Conservation (phyloP, 352 stramenopile genomes). For the Phytophthora hybrid region DNA sequence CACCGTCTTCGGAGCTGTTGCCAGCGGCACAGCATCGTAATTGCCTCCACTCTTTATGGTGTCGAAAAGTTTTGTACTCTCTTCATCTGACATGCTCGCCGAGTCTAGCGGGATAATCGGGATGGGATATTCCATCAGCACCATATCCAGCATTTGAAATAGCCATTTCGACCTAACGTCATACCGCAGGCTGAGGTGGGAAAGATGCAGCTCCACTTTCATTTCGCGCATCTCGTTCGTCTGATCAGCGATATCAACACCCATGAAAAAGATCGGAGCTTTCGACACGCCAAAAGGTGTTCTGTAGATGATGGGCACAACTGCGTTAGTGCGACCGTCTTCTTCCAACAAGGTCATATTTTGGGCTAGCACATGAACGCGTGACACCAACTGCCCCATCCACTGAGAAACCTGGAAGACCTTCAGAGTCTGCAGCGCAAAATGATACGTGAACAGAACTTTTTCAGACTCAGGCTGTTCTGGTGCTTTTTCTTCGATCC, state of each 20-base stretch:
- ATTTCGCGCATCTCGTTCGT: slow-evolving; percentile 91
- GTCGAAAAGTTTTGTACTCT: slow-evolving; percentile 56
- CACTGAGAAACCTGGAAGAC: slow-evolving; percentile 91
- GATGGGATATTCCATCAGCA: slow-evolving; percentile 83
- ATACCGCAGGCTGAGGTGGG: slow-evolving; percentile 84
- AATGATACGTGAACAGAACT: slow-evolving; percentile 73
- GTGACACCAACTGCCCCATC: slow-evolving; percentile 84
- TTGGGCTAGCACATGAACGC: slow-evolving; percentile 73
- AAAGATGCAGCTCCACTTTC: slow-evolving; percentile 88
- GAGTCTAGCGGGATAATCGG: slow-evolving; percentile 89
- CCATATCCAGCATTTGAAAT: slow-evolving; percentile 75
- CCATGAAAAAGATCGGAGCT: slow-evolving; percentile 81
- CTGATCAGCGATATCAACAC: slow-evolving; percentile 81
- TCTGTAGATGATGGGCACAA: slow-evolving; percentile 81
- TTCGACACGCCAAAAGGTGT: slow-evolving; percentile 82
- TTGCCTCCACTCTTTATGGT: slow-evolving; percentile 34
- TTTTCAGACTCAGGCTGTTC: slow-evolving; percentile 23
- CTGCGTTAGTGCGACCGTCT: slow-evolving; percentile 46
- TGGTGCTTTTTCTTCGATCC: slow-evolving; percentile 5
- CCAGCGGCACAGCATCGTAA: slow-evolving; percentile 72
- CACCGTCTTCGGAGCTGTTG: slow-evolving; percentile 77
- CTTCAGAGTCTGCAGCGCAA: slow-evolving; percentile 78
- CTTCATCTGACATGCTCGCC: slow-evolving; percentile 63
- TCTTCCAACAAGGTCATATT: slow-evolving; percentile 85
- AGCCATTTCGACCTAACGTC: slow-evolving; percentile 87